phyloP scores from a whole-genome alignment of 805 yeast genomes.

The Sungouiella blattae region DNA sequence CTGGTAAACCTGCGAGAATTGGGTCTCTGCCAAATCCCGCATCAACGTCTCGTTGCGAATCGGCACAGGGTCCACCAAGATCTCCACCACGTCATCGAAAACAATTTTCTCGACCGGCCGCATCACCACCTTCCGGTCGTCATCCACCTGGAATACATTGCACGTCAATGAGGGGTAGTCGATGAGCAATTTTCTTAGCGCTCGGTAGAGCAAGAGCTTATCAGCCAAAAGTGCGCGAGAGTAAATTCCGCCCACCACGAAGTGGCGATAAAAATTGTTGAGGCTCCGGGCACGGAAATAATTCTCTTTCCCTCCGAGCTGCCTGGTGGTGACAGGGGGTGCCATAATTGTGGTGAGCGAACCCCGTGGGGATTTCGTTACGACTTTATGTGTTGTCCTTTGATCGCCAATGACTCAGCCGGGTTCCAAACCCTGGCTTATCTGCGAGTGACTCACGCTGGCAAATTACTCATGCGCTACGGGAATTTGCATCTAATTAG shows the following conservation, averaged over 20 bases:
- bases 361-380: no score
- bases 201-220: constrained; percentile 18
- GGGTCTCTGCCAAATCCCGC: constrained; percentile 14
- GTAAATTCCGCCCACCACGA: constrained; percentile 32
- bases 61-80: constrained; percentile 16
- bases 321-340: constrained; percentile 18
- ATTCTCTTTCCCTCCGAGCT: constrained; percentile 30
- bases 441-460: no score
- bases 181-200: constrained; percentile 28
- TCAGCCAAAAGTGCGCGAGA: constrained; percentile 18
- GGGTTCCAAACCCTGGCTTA: no score
- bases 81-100: constrained; percentile 25
- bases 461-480: no score
- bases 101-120: constrained; percentile 21
- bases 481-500: no score
- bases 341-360: no score
- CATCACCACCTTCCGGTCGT: constrained; percentile 12
- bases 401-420: no score
- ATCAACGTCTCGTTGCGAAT: constrained; percentile 25
- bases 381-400: no score
- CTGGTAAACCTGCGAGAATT: constrained; percentile 17
- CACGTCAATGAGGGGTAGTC: constrained; percentile 33
- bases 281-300: constrained; percentile 32
- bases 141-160: constrained; percentile 23
- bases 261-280: constrained; percentile 27